Percentiles rank a stretch among this genome's conserved stretches.
These are phyloP conservation scores for Saururus chinensis DNA, from an alignment of 164 flowering plant genomes.

Conservation along the genomic window DNA sequence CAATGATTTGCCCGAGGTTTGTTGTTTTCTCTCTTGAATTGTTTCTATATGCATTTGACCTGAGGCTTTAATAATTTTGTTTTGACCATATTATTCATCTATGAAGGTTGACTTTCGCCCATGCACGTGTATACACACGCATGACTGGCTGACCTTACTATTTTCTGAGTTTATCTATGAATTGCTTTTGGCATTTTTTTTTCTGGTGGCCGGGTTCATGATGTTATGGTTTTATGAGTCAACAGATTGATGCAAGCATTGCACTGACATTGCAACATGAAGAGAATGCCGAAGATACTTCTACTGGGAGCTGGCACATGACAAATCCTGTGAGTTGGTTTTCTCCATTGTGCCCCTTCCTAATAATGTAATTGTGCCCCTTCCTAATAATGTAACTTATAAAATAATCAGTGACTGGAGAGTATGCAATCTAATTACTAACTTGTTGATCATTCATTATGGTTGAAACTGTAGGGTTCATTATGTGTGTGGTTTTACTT, in stretches of 20 bases:
- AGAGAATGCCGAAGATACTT: slow-evolving; percentile 21
- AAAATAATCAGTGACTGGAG: too few species aligned
- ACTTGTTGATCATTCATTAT: too few species aligned
- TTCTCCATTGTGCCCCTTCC: too few species aligned
- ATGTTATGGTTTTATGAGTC: not conserved
- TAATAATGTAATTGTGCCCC: too few species aligned
- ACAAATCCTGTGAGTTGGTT: slow-evolving; percentile 33
- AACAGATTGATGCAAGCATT: slow-evolving; percentile 55
- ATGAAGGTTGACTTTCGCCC: not conserved
- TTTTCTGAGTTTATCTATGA: too few species aligned
- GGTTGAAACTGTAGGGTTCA: too few species aligned
- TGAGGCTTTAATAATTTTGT: not conserved
- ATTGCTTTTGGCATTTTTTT: not conserved
- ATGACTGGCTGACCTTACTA: not conserved
- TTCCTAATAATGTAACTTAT: too few species aligned
- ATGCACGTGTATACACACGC: too few species aligned
- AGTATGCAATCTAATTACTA: too few species aligned
- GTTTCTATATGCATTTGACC: not conserved
- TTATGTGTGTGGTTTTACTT: too few species aligned
- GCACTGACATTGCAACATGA: slow-evolving; percentile 56
- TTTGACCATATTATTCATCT: not conserved
- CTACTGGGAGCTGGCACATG: slow-evolving; percentile 16
- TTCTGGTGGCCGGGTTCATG: not conserved
- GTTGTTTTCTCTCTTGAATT: not conserved
- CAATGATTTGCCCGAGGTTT: slow-evolving; percentile 37